Evolutionary conservation across 257 asterid genomes (phyloP).

Genomic region (Lithospermum erythrorhizon): DNA sequence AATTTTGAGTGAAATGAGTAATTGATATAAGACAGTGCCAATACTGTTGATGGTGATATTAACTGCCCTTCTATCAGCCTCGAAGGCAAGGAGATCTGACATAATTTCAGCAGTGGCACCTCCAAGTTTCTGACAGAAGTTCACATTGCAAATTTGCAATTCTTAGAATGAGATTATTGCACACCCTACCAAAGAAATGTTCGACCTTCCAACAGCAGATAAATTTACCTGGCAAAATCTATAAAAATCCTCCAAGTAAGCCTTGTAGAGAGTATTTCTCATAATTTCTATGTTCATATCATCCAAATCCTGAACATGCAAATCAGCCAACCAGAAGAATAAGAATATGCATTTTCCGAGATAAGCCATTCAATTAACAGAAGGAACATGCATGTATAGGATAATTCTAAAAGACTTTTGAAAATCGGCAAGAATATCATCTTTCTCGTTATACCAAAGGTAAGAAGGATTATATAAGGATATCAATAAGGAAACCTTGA

Average conservation of each 20-base stretch:
- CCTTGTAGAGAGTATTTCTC: constrained; percentile 93
- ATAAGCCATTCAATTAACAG: background rate
- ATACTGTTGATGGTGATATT: constrained; percentile 86
- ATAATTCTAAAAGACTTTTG: background rate
- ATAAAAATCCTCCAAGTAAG: constrained; percentile 88
- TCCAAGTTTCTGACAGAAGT: constrained; percentile 54
- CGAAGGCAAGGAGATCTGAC: constrained; percentile 86
- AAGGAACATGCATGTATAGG: background rate
- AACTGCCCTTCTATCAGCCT: constrained; percentile 95
- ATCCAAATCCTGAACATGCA: constrained; percentile 61
- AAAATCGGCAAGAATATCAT: no score
- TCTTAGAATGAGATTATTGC: no score
- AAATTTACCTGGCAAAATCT: constrained; percentile 70
- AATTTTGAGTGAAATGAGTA: no score
- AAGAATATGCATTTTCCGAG: background rate
- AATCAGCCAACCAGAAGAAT: constrained; percentile 9
- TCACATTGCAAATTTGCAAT: background rate
- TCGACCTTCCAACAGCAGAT: no score
- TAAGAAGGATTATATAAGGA: no score
- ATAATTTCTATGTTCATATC: constrained; percentile 95
- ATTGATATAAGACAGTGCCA: background rate
- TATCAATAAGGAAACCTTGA: no score
- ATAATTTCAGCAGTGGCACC: constrained; percentile 93
- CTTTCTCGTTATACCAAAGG: no score
- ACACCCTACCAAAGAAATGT: no score